These are phyloP conservation scores for Mytilinidion resinicola DNA, from an alignment of 495 filamentous ascomycete genomes.

Conservation along the genomic window DNA sequence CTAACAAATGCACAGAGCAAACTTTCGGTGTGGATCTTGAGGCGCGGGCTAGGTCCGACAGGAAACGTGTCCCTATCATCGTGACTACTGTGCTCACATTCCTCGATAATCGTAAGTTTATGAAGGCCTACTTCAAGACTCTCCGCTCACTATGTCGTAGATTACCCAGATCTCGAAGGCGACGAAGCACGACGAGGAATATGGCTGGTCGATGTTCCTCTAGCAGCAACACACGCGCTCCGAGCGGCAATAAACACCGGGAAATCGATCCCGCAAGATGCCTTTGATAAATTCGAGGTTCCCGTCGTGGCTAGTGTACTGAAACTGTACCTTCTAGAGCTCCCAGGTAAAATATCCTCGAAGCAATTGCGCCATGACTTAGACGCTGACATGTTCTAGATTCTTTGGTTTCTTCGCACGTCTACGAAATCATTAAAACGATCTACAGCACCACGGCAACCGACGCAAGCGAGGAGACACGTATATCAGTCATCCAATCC, in stretches of 20 bases:
- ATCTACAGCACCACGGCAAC: constrained; percentile 84
- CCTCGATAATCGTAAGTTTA: constrained; percentile 69
- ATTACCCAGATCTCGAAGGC: constrained; percentile 95
- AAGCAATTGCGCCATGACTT: background rate
- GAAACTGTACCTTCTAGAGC: constrained; percentile 92
- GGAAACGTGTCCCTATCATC: constrained; percentile 89
- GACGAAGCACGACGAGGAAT: constrained; percentile 89
- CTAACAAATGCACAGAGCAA: constrained; percentile 58
- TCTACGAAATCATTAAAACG: constrained; percentile 97
- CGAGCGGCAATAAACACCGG: constrained; percentile 80
- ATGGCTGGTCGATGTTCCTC: constrained; percentile 88
- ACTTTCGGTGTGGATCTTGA: constrained; percentile 97
- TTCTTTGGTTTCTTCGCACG: constrained; percentile 93
- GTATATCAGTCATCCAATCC: constrained; percentile 88
- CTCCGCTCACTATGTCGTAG: constrained; percentile 32
- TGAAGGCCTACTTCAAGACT: background rate
- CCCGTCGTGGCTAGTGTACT: constrained; percentile 88
- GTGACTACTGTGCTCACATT: constrained; percentile 90
- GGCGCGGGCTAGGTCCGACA: constrained; percentile 82
- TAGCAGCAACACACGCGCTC: constrained; percentile 78
- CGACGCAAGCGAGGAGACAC: constrained; percentile 58
- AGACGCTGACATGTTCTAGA: constrained; percentile 46
- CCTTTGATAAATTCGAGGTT: constrained; percentile 80
- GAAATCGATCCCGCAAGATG: constrained; percentile 68
- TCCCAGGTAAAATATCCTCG: constrained; percentile 62